phyloP scores from a whole-genome alignment of 805 yeast species.

The Peterozyma toletana region DNA sequence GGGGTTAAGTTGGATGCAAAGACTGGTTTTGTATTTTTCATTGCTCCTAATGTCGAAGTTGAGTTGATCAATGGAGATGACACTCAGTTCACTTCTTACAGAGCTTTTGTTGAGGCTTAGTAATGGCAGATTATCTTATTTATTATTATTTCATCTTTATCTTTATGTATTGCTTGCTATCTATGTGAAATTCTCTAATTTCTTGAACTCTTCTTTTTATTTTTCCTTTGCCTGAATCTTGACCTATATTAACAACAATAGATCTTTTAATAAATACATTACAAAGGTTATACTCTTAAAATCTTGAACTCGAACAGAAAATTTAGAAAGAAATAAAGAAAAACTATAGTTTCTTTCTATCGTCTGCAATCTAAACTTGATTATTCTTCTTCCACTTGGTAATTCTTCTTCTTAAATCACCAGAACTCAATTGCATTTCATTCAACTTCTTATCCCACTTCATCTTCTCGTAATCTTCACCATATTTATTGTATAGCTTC shows the following conservation, averaged over 20 bases:
- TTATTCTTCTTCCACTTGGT: conserved; percentile 53
- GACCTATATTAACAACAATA: no score
- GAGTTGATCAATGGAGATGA: conserved; percentile 48
- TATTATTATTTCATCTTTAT: background rate
- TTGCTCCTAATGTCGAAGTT: conserved; percentile 69
- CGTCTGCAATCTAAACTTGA: background rate
- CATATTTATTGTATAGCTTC: conserved; percentile 64
- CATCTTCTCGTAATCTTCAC: conserved; percentile 86
- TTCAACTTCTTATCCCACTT: conserved; percentile 86
- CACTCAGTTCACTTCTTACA: conserved; percentile 62
- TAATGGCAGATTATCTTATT: background rate
- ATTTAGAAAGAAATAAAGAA: no score
- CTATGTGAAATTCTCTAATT: no score
- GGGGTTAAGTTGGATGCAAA: conserved; percentile 37
- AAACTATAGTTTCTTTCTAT: background rate
- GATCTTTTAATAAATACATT: no score
- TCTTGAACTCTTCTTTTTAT: no score
- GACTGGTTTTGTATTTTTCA: conserved; percentile 77
- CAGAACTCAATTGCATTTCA: conserved; percentile 75
- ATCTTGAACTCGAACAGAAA: no score
- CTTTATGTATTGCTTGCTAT: background rate
- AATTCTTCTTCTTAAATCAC: conserved; percentile 71
- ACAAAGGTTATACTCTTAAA: no score
- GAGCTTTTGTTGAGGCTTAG: conserved; percentile 80
- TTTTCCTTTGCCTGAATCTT: no score